Evolutionary conservation across 768 basidiomycete species (phyloP), one percentile per base, ranked within the genome.

Genomic region (Tylopilus cervinicoccineus): DNA sequence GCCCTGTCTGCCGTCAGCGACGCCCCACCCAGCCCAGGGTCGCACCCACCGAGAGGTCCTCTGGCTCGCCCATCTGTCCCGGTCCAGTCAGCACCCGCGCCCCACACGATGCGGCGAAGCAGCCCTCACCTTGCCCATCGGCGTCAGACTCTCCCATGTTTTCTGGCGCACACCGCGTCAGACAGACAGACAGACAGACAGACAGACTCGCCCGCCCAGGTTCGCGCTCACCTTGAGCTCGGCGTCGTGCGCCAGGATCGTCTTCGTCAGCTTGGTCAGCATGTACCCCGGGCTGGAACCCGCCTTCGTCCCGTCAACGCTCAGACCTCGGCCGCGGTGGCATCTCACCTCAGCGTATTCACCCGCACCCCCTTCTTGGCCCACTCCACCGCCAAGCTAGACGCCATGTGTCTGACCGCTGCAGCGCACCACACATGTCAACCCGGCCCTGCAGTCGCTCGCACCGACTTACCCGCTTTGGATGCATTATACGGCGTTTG

Each of bases 401-500:
- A 75, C 12, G 92, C 92, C 90, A 97, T 90, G 62, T 97, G 94
- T 58, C 87, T 86, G 28, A 97, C 93, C 40, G 93, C 86, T 87
- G 50, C 38, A 36, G 5, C 10, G 26, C n/a, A 19, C 38, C 38
- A 33, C 41, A 52, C 38, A 51, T 41, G 55, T 52, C 51, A 58
- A 10, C 16, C 12, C 17, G 9, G 14, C 6, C 19, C 5, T n/a
- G 20, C n/a, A n/a, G 22, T 40, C 32, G 6, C 12, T 7, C 5
- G 19, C 10, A 22, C 38, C 19, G 17, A 14, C 75, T 59, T 58
- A 84, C 86, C 90, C 29, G 91, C 91, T 73, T 94, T 97, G 17
- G 93, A 94, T 9, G 90, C 88, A 68, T 97, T 98, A 68, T 98
- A 98, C 0, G 94, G 93, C 5, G 90, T 88, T 76, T 98, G 95